Conservation (phyloP, 148 eudicot species). For the Rhododendron mucronatum region DNA sequence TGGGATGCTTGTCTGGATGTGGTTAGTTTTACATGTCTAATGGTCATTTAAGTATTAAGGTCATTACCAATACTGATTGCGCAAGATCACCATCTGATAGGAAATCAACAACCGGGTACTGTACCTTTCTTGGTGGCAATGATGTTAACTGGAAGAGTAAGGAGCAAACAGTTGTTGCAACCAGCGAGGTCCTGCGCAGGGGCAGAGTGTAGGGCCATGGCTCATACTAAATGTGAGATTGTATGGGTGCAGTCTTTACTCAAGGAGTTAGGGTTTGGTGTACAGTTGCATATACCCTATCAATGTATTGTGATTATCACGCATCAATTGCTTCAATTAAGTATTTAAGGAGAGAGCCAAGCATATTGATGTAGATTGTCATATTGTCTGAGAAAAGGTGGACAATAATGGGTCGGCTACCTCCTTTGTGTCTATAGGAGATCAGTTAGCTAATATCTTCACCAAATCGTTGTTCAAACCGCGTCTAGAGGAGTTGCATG, state of each 20-base stretch:
- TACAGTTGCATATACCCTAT: not conserved
- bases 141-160: too few relatives aligned
- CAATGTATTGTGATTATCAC: not conserved
- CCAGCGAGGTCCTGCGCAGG: not conserved
- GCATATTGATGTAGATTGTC: not conserved
- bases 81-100: not conserved
- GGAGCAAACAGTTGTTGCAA: not conserved
- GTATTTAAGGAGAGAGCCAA: not conserved
- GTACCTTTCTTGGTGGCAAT: not conserved
- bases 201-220: not conserved
- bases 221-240: not conserved
- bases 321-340: not conserved
- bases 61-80: not conserved
- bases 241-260: not conserved
- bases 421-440: not conserved
- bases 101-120: not conserved
- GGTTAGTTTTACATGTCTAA: not conserved
- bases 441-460: not conserved
- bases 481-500: not conserved
- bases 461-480: not conserved
- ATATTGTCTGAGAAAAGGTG: not conserved
- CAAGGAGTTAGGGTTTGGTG: not conserved
- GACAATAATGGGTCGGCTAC: not conserved
- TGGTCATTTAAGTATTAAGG: not conserved
- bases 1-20: not conserved